Evolutionary conservation across 2,329 filamentous ascomycete species (phyloP), one percentile per base, ranked within the genome.

Genomic region (Mollisia scopiformis): DNA sequence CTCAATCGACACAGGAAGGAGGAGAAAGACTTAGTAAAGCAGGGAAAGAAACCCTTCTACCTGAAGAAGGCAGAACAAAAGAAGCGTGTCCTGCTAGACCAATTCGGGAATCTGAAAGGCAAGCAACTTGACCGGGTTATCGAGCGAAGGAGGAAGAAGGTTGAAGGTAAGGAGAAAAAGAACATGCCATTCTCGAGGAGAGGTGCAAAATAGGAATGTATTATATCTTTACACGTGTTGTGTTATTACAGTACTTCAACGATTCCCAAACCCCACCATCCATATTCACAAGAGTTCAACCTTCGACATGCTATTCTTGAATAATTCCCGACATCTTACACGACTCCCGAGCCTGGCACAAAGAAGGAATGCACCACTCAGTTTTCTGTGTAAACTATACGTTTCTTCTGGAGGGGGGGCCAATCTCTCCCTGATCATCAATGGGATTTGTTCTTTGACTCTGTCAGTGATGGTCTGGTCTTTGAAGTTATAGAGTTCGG

Each of bases 381-480:
- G 79, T 79, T 99, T 99, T 62, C 95, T 86, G 76, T 99, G 95
- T 71, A 99, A 77, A 74, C 90, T 94, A 73, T 99, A 99, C 55
- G 95, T 99, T 81, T 99, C 95, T 78, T 99, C 96, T 0, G 95
- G 95, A 25, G 96, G 95, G 25, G 95, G 94, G 16, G 92, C 87
- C 21, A 99, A 78, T 35, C 95, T 80, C 80, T 99, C 95, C 59
- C 86, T 85, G 50, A 99, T 82, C 95, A 99, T 99, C 56, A 96
- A 80, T 16, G 95, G 95, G 67, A 99, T 98, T 56, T 96, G 82
- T 3, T 82, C 84, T 71, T 93, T 88, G 59, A 99, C 94, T 47
- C 96, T 84, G 72, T 98, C 93, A 1, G 95, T 99, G 68, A 99
- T 98, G 1, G 94, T 99, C 80, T 99, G 95, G 71, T 94, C 87